A percentile compares a stretch with the other conserved stretches of the same genome.
Evolutionary conservation across 1,139 yeast species (phyloP).

Genomic region (Diutina neorugosa): DNA sequence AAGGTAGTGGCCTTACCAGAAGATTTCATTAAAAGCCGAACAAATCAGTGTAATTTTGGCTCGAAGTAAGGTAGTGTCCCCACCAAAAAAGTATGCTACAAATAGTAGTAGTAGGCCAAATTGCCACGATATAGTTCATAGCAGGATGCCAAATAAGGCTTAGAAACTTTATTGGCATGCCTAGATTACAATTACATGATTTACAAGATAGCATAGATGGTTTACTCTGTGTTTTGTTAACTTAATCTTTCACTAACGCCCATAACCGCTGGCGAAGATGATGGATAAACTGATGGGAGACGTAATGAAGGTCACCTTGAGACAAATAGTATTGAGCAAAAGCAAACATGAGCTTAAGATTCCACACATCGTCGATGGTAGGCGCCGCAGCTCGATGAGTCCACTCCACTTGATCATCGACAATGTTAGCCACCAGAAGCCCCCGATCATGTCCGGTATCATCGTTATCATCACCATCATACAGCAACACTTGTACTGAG

Average conservation of each 20-base stretch:
- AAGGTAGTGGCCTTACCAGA: too few relatives aligned
- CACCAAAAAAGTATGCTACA: too few relatives aligned
- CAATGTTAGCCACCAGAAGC: constrained; percentile 31
- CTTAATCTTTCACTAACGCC: neutral
- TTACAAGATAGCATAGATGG: too few relatives aligned
- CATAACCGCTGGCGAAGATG: neutral
- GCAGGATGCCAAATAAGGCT: too few relatives aligned
- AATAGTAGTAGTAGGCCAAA: too few relatives aligned
- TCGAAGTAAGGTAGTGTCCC: too few relatives aligned
- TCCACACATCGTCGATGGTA: constrained; percentile 51
- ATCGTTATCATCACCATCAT: constrained; percentile 3
- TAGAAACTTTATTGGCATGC: too few relatives aligned
- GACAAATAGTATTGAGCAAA: neutral
- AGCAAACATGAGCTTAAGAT: constrained; percentile 45
- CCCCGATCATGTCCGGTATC: constrained; percentile 8
- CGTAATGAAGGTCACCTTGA: neutral
- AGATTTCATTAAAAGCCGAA: too few relatives aligned
- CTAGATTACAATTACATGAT: too few relatives aligned
- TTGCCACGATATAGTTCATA: too few relatives aligned
- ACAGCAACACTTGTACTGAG: constrained; percentile 15
- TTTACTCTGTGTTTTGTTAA: too few relatives aligned
- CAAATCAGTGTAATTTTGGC: too few relatives aligned
- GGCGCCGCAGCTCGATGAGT: constrained; percentile 34
- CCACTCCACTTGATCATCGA: constrained; percentile 47
- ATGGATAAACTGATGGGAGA: neutral